A percentile compares a stretch with the other conserved stretches of the same genome.
These are phyloP conservation scores for Suillus brevipes DNA, from an alignment of 768 basidiomycete species.

Conservation along the genomic window DNA sequence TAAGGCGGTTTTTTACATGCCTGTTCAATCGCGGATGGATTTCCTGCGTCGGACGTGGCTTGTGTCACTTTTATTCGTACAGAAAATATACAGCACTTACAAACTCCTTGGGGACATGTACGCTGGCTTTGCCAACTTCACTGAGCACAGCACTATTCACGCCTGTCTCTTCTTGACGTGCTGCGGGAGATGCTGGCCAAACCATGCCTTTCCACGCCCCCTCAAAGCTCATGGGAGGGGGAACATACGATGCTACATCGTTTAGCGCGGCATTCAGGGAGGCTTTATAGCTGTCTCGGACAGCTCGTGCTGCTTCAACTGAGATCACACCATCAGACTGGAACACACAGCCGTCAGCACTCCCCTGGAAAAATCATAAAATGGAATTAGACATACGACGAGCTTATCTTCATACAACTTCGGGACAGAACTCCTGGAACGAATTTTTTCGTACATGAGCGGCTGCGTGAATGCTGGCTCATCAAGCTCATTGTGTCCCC, in stretches of 20 bases:
- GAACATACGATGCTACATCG: slow-evolving; percentile 45
- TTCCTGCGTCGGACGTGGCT: slow-evolving; percentile 46
- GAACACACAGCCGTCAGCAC: not conserved
- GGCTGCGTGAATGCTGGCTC: slow-evolving; percentile 87
- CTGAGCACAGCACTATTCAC: slow-evolving; percentile 51
- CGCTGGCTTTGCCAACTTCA: slow-evolving; percentile 67
- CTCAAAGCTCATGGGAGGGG: slow-evolving; percentile 56
- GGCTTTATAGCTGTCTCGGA: slow-evolving; percentile 60
- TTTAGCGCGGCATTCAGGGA: slow-evolving; percentile 65
- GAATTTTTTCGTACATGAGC: slow-evolving; percentile 88
- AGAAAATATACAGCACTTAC: slow-evolving; percentile 43
- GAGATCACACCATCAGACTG: slow-evolving; percentile 45
- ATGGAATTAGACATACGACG: slow-evolving; percentile 46
- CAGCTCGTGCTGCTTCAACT: slow-evolving; percentile 43
- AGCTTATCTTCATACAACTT: slow-evolving; percentile 80
- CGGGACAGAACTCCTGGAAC: slow-evolving; percentile 73
- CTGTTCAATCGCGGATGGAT: slow-evolving; percentile 77
- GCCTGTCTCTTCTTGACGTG: slow-evolving; percentile 68
- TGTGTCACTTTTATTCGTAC: not conserved
- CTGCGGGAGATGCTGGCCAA: slow-evolving; percentile 62
- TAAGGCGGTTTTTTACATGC: slow-evolving; percentile 77
- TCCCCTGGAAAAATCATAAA: not conserved
- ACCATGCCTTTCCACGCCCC: slow-evolving; percentile 61
- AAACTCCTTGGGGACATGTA: slow-evolving; percentile 57
- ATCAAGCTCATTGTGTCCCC: slow-evolving; percentile 90